These are phyloP conservation scores for Diplodia intermedia DNA, from an alignment of 2,329 filamentous ascomycete species.

Conservation along the genomic window DNA sequence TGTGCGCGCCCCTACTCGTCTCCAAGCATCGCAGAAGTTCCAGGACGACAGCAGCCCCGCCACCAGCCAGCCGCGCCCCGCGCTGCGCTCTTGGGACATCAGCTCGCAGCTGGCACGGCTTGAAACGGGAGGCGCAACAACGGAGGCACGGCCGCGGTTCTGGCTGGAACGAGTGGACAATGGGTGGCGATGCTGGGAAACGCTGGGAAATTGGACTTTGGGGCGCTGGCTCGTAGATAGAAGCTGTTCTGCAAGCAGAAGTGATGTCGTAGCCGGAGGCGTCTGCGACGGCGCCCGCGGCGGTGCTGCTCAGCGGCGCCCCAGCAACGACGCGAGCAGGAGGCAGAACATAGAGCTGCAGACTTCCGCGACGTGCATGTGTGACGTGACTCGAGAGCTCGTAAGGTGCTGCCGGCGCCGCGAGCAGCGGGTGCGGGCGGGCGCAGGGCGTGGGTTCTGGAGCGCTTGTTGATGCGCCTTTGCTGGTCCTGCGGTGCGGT, in stretches of 20 bases:
- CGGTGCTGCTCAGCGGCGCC: slow-evolving; percentile 18
- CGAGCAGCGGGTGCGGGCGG: slow-evolving; percentile 12
- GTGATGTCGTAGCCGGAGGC: slow-evolving; percentile 7
- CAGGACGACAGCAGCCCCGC: slow-evolving; percentile 11
- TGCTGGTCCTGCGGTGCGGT: slow-evolving; percentile 30
- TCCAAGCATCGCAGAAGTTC: background rate
- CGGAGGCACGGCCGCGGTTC: slow-evolving; percentile 5
- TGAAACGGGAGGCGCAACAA: slow-evolving; percentile 11
- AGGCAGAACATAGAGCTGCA: slow-evolving; percentile 1
- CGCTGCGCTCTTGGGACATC: slow-evolving; percentile 12
- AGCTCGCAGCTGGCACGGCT: slow-evolving; percentile 10
- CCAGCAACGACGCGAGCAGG: slow-evolving; percentile 10
- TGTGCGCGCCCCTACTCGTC: slow-evolving; percentile 7
- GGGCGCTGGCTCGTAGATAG: slow-evolving; percentile 17
- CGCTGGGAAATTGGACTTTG: background rate
- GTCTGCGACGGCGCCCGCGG: slow-evolving; percentile 20
- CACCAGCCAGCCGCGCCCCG: slow-evolving; percentile 13
- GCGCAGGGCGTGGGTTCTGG: slow-evolving; percentile 12
- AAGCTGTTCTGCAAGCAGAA: slow-evolving; percentile 10
- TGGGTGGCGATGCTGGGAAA: background rate
- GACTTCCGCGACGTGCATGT: background rate
- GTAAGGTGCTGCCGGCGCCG: background rate
- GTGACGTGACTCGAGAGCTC: slow-evolving; percentile 7
- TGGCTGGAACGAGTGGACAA: slow-evolving; percentile 16
- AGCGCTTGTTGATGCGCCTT: slow-evolving; percentile 29